Evolutionary conservation across 2,329 filamentous ascomycete genomes (phyloP), one percentile per base, ranked within the genome.

Genomic region (Fusarium oligoseptatum): DNA sequence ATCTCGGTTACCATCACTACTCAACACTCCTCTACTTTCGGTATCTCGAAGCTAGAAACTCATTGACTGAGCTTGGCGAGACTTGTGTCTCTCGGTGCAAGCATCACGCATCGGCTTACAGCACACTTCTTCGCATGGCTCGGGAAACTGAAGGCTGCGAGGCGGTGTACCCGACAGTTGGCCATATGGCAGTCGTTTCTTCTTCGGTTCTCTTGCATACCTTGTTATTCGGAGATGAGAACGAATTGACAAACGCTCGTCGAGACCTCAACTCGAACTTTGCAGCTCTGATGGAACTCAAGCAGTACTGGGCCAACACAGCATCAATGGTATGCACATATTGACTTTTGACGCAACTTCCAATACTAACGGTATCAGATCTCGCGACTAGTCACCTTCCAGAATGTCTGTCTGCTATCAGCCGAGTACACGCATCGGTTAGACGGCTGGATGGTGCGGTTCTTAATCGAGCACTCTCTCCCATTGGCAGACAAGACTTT

Each of bases 1-100:
- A 84, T 61, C 65, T 84, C 1, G 82, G 79, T 1, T 83, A 79
- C 63, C 79, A 84, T 55, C 81, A 85, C 66, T 85, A 84, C 66
- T 73, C 80, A 1, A 82, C 80, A 0, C 67, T 84, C n/a, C 78
- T 85, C 12, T 84, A 81, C 60, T 85, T 83, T 64, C 81, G 78
- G 15, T 84, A 80, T 60, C 78, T 84, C 3, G 82, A 84, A 12
- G n/a, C 55, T 11, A 48, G 50, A 14, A 41, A 36, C n/a, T 43
- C 14, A 9, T 11, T n/a, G 12, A 58, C 55, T 12, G 55, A 37
- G 4, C 22, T 37, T 11, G 22, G 55, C 3, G 15, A 58, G 15
- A 37, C 15, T 17, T 72, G 74, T 36, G 67, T 68, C 17, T 50
- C 70, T 22, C 68, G 71, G 2, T 80, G 81, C 68, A 80, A 79